Conservation (phyloP, 164 flowering plant genomes). For the Vitis amurensis region DNA sequence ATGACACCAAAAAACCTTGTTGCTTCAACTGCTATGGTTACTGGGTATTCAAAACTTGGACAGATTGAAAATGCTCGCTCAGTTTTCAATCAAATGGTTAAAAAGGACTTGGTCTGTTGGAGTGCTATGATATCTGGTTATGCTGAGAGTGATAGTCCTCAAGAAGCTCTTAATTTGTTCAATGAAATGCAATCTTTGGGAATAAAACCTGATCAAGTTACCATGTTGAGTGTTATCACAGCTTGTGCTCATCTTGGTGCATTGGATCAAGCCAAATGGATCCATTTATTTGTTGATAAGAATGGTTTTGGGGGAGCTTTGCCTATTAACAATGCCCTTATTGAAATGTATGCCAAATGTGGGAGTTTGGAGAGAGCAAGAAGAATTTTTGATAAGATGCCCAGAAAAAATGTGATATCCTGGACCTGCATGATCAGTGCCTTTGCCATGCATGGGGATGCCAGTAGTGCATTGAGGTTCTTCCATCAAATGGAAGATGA, state of each 20-base stretch:
- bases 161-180: conserved; percentile 59
- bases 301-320: conserved; percentile 51
- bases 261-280: conserved; percentile 55
- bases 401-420: conserved; percentile 62
- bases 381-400: conserved; percentile 56
- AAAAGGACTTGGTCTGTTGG: conserved; percentile 81
- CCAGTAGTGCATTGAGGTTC: conserved; percentile 41
- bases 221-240: conserved; percentile 77
- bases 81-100: conserved; percentile 54
- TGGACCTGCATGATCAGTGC: conserved; percentile 80
- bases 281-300: conserved; percentile 43
- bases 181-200: conserved; percentile 46
- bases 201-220: conserved; percentile 62
- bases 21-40: conserved; percentile 66
- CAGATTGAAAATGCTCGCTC: conserved; percentile 57
- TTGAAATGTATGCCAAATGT: conserved; percentile 90
- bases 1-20: conserved; percentile 40
- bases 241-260: conserved; percentile 80
- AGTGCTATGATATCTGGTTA: conserved; percentile 82
- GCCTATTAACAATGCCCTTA: conserved; percentile 65
- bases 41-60: conserved; percentile 55
- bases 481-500: conserved; percentile 61
- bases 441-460: conserved; percentile 71
- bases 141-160: conserved; percentile 68
- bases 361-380: conserved; percentile 62